Percentiles rank a stretch among this genome's conserved stretches.
Evolutionary conservation across 106 monocot genomes (phyloP).

Genomic region (Allium cepa): DNA sequence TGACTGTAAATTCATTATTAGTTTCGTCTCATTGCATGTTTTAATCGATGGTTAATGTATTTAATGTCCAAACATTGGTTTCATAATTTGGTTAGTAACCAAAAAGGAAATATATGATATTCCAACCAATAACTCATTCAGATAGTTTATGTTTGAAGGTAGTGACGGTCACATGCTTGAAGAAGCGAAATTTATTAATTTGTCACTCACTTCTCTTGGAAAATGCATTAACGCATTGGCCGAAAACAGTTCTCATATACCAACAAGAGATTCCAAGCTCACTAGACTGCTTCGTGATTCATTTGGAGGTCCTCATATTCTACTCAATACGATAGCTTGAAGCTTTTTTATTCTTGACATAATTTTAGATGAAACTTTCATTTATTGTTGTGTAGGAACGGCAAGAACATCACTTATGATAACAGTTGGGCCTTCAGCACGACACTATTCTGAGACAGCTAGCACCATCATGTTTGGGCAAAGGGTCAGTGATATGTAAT

Average conservation of each 20-base stretch:
- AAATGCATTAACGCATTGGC: constrained; percentile 86
- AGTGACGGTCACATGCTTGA: constrained; percentile 86
- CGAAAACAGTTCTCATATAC: constrained; percentile 75
- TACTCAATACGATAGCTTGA: constrained; percentile 4
- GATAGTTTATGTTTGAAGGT: constrained; percentile 33
- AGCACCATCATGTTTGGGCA: constrained; percentile 80
- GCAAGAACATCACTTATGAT: constrained; percentile 69
- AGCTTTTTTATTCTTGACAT: not conserved
- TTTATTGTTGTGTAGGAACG: constrained; percentile 35
- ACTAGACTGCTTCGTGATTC: constrained; percentile 81
- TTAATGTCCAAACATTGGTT: no score
- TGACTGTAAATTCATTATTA: no score
- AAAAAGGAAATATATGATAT: no score
- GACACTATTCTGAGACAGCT: constrained; percentile 59
- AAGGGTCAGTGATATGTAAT: constrained; percentile 33
- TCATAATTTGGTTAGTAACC: no score
- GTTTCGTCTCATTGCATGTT: no score
- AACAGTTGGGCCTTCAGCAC: constrained; percentile 56
- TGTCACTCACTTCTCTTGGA: constrained; percentile 72
- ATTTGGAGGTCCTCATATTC: constrained; percentile 54
- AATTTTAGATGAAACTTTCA: not conserved
- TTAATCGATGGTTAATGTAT: not conserved
- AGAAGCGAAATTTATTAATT: constrained; percentile 84
- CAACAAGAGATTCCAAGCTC: constrained; percentile 78
- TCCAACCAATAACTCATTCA: no score